Conservation (phyloP, 2,329 filamentous ascomycete species). For the Lachnellula arida region DNA sequence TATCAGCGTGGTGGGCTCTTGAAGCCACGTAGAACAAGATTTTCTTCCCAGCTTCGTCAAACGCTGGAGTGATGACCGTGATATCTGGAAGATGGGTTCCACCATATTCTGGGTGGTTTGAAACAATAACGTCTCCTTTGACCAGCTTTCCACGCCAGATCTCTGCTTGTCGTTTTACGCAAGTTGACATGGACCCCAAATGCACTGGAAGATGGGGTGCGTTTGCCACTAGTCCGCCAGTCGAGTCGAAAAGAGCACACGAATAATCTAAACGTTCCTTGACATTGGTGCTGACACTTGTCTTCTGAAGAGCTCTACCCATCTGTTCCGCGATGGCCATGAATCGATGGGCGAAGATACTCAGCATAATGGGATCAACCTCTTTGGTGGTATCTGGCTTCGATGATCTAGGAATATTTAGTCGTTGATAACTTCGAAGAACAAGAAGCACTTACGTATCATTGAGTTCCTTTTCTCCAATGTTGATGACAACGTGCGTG, state of each 20-base stretch:
- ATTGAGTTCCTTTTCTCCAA: conserved; percentile 53
- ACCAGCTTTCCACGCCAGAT: conserved; percentile 77
- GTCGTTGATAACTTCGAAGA: neutral
- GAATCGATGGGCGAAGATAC: conserved; percentile 76
- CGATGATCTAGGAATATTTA: conserved; percentile 7
- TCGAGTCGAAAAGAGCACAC: conserved; percentile 73
- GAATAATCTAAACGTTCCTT: conserved; percentile 81
- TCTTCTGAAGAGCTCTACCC: conserved; percentile 74
- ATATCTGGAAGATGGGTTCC: conserved; percentile 83
- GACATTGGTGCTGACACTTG: conserved; percentile 73
- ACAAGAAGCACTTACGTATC: conserved; percentile 33
- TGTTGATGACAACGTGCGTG: conserved; percentile 86
- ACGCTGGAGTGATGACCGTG: conserved; percentile 75
- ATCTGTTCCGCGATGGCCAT: conserved; percentile 86
- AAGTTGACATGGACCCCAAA: conserved; percentile 80
- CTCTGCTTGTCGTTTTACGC: conserved; percentile 70
- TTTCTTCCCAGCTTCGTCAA: conserved; percentile 54
- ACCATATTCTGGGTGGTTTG: conserved; percentile 79
- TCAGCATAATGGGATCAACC: conserved; percentile 71
- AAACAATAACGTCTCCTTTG: conserved; percentile 75
- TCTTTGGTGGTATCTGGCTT: conserved; percentile 38
- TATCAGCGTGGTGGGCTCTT: conserved; percentile 73
- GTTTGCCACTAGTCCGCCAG: conserved; percentile 73
- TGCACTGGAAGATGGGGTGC: conserved; percentile 79
- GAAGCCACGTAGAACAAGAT: conserved; percentile 28